Conservation (phyloP, 495 filamentous ascomycete genomes). For the Daldinia grandis region DNA sequence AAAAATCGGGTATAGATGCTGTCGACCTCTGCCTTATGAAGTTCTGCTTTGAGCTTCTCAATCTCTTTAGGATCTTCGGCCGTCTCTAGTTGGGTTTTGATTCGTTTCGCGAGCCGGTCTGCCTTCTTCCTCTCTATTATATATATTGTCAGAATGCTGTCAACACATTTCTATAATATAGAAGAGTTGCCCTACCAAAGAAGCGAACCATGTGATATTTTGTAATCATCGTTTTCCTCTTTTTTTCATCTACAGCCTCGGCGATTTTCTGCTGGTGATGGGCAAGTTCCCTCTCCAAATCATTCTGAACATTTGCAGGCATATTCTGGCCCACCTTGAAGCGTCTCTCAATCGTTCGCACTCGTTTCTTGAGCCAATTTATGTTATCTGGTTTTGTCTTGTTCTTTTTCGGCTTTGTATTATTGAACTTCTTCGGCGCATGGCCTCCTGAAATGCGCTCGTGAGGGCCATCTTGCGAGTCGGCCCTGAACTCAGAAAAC, state of each 20-base stretch:
- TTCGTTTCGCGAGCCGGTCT: slow-evolving; percentile 69
- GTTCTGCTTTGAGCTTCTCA: slow-evolving; percentile 59
- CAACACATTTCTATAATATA: neutral
- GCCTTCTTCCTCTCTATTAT: slow-evolving; percentile 84
- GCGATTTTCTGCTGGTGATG: slow-evolving; percentile 77
- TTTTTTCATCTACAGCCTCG: slow-evolving; percentile 62
- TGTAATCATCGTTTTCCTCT: slow-evolving; percentile 75
- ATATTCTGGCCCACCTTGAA: slow-evolving; percentile 67
- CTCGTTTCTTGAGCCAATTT: slow-evolving; percentile 64
- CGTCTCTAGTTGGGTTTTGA: slow-evolving; percentile 63
- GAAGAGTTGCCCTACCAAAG: slow-evolving; percentile 65
- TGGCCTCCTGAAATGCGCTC: slow-evolving; percentile 39
- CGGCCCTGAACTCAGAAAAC: slow-evolving; percentile 41
- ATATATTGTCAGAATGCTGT: neutral
- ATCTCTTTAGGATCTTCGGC: slow-evolving; percentile 58
- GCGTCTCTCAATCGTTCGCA: slow-evolving; percentile 67
- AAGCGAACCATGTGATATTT: slow-evolving; percentile 97
- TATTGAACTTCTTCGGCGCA: slow-evolving; percentile 43
- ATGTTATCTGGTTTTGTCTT: slow-evolving; percentile 44
- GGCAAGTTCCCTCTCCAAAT: slow-evolving; percentile 82
- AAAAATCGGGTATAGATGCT: slow-evolving; percentile 86
- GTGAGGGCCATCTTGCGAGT: slow-evolving; percentile 31
- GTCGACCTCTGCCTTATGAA: slow-evolving; percentile 80
- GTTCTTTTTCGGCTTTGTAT: slow-evolving; percentile 40
- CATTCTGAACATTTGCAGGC: slow-evolving; percentile 75